Percentiles rank a stretch among this genome's conserved stretches.
phyloP scores from a whole-genome alignment of 106 monocot genomes.

The Dioscorea alata region DNA sequence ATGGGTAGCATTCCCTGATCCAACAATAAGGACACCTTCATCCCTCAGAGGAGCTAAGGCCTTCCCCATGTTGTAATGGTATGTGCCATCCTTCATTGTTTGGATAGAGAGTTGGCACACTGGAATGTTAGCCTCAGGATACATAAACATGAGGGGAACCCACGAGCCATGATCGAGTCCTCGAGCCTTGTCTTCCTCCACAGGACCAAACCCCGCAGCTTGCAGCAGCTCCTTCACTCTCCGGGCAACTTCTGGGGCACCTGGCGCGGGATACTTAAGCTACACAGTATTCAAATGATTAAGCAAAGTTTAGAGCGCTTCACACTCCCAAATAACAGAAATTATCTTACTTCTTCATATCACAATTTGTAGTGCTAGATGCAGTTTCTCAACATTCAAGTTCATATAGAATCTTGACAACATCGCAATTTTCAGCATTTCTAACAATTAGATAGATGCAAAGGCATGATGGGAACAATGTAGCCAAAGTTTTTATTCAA shows the following conservation, averaged over 20 bases:
- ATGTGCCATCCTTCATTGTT: conserved; percentile 28
- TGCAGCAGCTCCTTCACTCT: conserved; percentile 55
- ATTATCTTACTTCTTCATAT: too few relatives aligned
- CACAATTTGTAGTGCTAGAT: too few relatives aligned
- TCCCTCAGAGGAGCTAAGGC: conserved; percentile 71
- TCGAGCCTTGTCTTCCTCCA: conserved; percentile 46
- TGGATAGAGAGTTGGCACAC: conserved; percentile 87
- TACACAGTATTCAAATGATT: conserved; percentile 12
- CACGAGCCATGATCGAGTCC: conserved; percentile 90
- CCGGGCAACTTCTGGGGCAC: conserved; percentile 65
- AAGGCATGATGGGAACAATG: too few relatives aligned
- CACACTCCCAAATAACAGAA: too few relatives aligned
- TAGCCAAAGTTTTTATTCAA: too few relatives aligned
- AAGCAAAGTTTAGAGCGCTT: too few relatives aligned
- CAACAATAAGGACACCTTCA: conserved; percentile 74
- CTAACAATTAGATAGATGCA: too few relatives aligned
- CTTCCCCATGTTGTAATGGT: conserved; percentile 77
- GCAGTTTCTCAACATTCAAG: too few relatives aligned
- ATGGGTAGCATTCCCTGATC: conserved; percentile 79
- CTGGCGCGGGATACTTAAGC: conserved; percentile 88
- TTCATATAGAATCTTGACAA: too few relatives aligned
- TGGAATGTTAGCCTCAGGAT: conserved; percentile 73
- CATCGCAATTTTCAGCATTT: too few relatives aligned
- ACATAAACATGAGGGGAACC: conserved; percentile 94
- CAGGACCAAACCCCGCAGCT: conserved; percentile 33